phyloP scores from a whole-genome alignment of 2,329 filamentous ascomycete genomes.

The Xylogone sp. region DNA sequence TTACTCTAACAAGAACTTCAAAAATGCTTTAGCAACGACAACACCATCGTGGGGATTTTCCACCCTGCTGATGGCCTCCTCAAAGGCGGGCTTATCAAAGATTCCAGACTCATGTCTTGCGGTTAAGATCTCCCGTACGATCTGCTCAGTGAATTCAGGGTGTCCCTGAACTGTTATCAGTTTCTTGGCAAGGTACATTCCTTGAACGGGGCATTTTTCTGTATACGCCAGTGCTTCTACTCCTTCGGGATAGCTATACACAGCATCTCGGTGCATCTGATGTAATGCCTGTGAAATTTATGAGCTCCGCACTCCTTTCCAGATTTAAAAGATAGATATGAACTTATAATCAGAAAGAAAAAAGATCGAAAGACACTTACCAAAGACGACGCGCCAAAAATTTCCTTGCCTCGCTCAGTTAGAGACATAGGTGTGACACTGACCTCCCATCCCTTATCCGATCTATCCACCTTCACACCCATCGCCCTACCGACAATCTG shows the following conservation, averaged over 20 bases:
- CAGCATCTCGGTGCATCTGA: conserved; percentile 84
- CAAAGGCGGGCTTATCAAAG: conserved; percentile 64
- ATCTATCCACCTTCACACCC: conserved; percentile 62
- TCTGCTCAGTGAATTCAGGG: conserved; percentile 74
- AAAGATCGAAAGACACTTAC: conserved; percentile 28
- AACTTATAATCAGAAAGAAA: neutral
- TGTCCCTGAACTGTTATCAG: conserved; percentile 81
- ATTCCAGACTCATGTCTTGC: conserved; percentile 62
- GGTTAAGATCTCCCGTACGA: conserved; percentile 65
- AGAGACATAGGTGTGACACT: conserved; percentile 67
- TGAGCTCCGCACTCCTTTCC: no score
- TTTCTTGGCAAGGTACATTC: conserved; percentile 65
- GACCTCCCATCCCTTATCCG: conserved; percentile 75
- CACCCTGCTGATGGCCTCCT: conserved; percentile 65
- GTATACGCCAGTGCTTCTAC: conserved; percentile 63
- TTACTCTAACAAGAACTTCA: conserved; percentile 69
- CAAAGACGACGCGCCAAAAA: conserved; percentile 65
- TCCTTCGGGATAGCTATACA: conserved; percentile 58
- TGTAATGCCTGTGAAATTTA: conserved; percentile 55
- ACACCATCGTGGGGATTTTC: conserved; percentile 73
- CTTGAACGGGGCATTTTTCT: conserved; percentile 68
- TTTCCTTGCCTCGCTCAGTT: conserved; percentile 63
- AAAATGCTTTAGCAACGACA: conserved; percentile 67
- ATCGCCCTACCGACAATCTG: conserved; percentile 77
- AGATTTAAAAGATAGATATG: no score